phyloP scores from a whole-genome alignment of 2,329 filamentous ascomycete species.

The Colletotrichum eremochloae region DNA sequence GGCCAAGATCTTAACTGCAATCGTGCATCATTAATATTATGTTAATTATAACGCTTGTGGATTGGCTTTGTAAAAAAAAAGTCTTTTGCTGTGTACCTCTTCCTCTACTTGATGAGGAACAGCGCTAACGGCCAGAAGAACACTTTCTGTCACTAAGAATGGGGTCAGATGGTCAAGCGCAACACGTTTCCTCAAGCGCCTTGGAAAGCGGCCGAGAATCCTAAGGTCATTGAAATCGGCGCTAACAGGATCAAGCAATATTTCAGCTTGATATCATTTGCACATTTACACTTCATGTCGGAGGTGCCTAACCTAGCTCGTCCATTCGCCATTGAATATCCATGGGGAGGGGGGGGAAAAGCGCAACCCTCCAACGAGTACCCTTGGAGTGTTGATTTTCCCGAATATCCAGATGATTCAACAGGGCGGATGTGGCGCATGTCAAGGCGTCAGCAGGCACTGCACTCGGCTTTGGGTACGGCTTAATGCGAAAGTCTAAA shows the following conservation, averaged over 20 bases:
- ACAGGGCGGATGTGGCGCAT: no score
- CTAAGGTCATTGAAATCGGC: conserved; percentile 76
- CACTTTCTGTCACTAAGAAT: conserved; percentile 79
- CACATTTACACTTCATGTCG: not conserved
- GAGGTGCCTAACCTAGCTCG: conserved; percentile 43
- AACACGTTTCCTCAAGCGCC: conserved; percentile 85
- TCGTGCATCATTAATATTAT: no score
- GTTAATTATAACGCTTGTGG: no score
- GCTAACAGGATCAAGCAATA: conserved; percentile 47
- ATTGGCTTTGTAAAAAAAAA: no score
- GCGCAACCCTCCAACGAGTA: no score
- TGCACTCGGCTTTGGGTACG: no score
- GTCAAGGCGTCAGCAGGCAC: no score
- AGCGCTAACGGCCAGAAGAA: conserved; percentile 90
- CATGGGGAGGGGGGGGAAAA: no score
- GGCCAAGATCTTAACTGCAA: no score
- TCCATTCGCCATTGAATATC: conserved; percentile 46
- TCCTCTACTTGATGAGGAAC: conserved; percentile 88
- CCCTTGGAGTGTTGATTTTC: no score
- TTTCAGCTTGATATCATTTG: not conserved
- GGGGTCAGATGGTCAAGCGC: conserved; percentile 72
- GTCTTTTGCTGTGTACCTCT: conserved; percentile 68
- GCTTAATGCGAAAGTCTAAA: no score
- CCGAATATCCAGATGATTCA: no score
- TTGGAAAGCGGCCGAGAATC: conserved; percentile 82